Base-by-base conservation (phyloP, 768 basidiomycete species). In the Stropharia rugosoannulata region DNA sequence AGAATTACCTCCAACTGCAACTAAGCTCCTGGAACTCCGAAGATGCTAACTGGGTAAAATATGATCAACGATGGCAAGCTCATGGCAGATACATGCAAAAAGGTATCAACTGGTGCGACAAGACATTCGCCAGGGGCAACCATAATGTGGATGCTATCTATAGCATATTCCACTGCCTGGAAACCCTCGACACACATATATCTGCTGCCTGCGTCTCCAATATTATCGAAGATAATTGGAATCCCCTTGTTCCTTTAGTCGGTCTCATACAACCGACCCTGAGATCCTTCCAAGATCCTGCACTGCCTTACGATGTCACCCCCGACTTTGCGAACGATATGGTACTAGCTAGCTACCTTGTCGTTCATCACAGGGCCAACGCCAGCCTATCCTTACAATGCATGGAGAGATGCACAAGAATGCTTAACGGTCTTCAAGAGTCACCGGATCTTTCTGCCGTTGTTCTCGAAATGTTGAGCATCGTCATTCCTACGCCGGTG, bases 41-140 rank as follows among this genome's bases (percentile, higher is more conserved):
- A 8, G 58, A 59, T 13, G 54, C 57, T 6, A 65, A 65, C 39
- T 65, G 64, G 64, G 59, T 63, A 3, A 60, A 60, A 27, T 60
- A 59, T 44, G 64, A 65, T 51, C 46, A 62, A 25, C 56, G 59
- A 13, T 63, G 62, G 64, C 64, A 62, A 36, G 59, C 36, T 13
- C 58, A 57, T 35, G 64, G 60, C 9, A 53, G 49, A 19, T 65
- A 56, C 36, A 55, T 60, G 29, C 59, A 63, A 42, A 55, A 58
- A 5, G 64, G 60, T 1, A 58, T 65, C 37, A 41, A 29, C 22
- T 65, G 64, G 64, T 58, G 61, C 32, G 51, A 62, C 32, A 56
- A 60, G 49, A 65, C 60, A 1, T 65, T 63, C 19, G 54, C 53
- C 7, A 51, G 59, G 8, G 58, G 58, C 2, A 50, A 55, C 16